phyloP scores from a whole-genome alignment of 305 asterid genomes.

The Fraxinus baroniana region DNA sequence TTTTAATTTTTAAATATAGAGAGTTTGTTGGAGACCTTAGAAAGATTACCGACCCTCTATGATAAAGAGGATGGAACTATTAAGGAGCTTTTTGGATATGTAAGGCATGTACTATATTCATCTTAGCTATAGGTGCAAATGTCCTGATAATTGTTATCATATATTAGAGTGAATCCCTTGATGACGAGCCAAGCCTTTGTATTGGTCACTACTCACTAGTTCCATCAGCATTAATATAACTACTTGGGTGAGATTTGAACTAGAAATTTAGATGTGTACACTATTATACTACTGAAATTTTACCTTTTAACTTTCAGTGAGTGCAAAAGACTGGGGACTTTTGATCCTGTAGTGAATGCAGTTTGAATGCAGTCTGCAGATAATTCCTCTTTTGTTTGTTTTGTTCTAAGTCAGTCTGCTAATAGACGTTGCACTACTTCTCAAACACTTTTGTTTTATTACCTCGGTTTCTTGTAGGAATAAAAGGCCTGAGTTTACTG shows the following conservation, averaged over 20 bases:
- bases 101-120: background rate
- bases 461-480: conserved; percentile 55
- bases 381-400: background rate
- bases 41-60: background rate
- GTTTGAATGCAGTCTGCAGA: background rate
- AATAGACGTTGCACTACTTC: background rate
- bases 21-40: background rate
- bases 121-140: background rate
- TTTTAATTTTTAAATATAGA: background rate
- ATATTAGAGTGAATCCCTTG: background rate
- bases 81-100: background rate
- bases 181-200: background rate
- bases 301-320: background rate
- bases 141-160: background rate
- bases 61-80: background rate
- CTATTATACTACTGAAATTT: background rate
- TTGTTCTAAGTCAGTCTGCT: background rate
- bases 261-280: background rate
- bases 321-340: background rate
- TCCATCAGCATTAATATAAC: background rate
- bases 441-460: conserved; percentile 9
- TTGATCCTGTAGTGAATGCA: background rate
- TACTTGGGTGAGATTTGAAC: background rate
- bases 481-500: conserved; percentile 91
- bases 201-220: background rate